phyloP scores from a whole-genome alignment of 2,329 filamentous ascomycete genomes.

The Teratosphaeria epicoccoides region DNA sequence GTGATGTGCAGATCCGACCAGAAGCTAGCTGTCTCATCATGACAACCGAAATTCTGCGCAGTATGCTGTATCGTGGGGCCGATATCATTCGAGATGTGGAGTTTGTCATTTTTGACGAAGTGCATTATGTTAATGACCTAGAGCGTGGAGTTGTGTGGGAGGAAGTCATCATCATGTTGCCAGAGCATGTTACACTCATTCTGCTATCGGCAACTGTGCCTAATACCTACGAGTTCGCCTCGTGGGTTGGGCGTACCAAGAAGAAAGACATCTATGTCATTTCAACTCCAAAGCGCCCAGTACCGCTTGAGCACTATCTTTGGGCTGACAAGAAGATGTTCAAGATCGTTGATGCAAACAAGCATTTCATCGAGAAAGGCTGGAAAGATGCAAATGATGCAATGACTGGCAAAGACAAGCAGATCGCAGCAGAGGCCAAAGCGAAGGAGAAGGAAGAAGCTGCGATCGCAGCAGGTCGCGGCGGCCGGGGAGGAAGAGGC shows the following conservation, averaged over 20 bases:
- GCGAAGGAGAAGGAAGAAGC: conserved; percentile 35
- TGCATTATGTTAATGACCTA: conserved; percentile 95
- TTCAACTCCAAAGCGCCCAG: conserved; percentile 87
- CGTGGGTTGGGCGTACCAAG: conserved; percentile 95
- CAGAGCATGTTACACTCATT: conserved; percentile 92
- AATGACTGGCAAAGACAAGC: conserved; percentile 71
- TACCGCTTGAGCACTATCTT: conserved; percentile 89
- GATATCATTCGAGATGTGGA: conserved; percentile 95
- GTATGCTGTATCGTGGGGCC: conserved; percentile 94
- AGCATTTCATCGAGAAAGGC: conserved; percentile 80
- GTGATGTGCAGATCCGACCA: conserved; percentile 94
- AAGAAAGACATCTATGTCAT: conserved; percentile 99
- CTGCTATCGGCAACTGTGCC: conserved; percentile 91
- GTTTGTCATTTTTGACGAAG: conserved; percentile 97
- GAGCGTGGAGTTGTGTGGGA: conserved; percentile 98
- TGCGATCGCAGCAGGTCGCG: conserved; percentile 41
- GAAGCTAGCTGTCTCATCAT: conserved; percentile 98
- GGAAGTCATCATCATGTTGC: conserved; percentile 98
- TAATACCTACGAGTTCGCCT: conserved; percentile 95
- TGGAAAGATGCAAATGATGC: conserved; percentile 90
- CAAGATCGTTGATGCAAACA: conserved; percentile 90
- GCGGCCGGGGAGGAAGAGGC: conserved; percentile 43
- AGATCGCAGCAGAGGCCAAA: conserved; percentile 42
- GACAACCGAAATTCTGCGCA: conserved; percentile 95
- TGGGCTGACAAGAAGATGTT: conserved; percentile 86